phyloP scores from a whole-genome alignment of 176 grass and related monocot species.

The Alloteropsis semialata region DNA sequence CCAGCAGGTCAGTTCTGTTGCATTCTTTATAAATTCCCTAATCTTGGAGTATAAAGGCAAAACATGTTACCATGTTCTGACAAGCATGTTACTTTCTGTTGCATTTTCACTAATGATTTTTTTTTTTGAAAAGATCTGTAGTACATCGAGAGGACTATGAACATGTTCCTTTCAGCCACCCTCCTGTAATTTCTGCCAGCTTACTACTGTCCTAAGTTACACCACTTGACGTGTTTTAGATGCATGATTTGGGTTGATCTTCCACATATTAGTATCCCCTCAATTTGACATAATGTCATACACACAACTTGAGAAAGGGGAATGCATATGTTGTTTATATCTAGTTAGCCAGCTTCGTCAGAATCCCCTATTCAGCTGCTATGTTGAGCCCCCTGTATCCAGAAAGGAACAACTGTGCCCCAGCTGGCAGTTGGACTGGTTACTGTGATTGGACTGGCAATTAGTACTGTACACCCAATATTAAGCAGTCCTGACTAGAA shows the following conservation, averaged over 20 bases:
- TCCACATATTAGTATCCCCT: not conserved
- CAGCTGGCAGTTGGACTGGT: not conserved
- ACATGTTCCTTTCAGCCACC: not conserved
- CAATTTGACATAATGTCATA: not conserved
- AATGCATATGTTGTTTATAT: not conserved
- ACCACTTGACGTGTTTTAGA: not conserved
- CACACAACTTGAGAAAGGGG: not conserved
- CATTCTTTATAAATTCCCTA: no score
- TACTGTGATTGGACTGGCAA: not conserved
- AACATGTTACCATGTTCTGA: no score
- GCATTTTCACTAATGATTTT: not conserved
- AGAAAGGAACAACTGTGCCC: not conserved
- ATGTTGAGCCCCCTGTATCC: not conserved
- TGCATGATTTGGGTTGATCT: not conserved
- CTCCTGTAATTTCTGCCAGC: no score
- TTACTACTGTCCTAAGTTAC: not conserved
- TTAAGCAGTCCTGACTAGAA: not conserved
- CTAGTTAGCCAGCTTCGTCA: not conserved
- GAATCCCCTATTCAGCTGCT: not conserved
- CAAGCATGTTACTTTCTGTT: no score
- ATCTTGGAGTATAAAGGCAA: no score
- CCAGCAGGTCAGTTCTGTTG: conserved; percentile 70
- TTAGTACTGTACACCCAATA: not conserved
- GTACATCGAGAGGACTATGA: not conserved
- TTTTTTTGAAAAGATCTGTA: conserved; percentile 4